A percentile compares a stretch with the other conserved stretches of the same genome.
phyloP scores from a whole-genome alignment of 176 grass and related monocot genomes.

The Rhynchospora breviuscula region DNA sequence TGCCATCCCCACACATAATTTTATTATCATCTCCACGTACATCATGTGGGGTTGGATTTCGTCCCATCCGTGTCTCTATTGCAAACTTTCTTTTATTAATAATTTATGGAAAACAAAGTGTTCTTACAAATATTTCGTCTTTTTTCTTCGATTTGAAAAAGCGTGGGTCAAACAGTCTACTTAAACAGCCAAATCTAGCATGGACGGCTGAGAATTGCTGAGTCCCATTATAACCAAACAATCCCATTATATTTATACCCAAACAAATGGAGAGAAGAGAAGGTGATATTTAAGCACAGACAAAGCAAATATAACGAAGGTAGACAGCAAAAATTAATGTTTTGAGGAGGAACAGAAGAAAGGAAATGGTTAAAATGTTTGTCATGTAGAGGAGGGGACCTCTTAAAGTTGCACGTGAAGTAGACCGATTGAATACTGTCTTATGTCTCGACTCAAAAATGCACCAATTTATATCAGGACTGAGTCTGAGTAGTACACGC shows the following conservation, averaged over 20 bases:
- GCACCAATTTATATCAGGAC: not conserved
- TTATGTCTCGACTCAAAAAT: not conserved
- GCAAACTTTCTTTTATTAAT: no score
- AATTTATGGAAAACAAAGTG: no score
- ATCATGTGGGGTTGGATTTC: not conserved
- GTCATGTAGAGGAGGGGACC: not conserved
- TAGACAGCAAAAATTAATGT: not conserved
- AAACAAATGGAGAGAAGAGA: not conserved
- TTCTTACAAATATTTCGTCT: no score
- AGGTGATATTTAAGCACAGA: not conserved
- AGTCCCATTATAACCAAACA: not conserved
- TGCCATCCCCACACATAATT: not conserved
- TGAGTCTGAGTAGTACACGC: not conserved
- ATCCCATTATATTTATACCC: no score
- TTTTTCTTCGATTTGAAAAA: not conserved
- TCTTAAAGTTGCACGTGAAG: slow-evolving; percentile 19
- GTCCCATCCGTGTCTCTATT: not conserved
- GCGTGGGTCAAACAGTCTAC: not conserved
- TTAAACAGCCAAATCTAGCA: not conserved
- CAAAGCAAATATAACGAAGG: not conserved
- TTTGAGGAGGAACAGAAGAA: not conserved
- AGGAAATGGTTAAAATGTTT: slow-evolving; percentile 7
- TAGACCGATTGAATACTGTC: not conserved
- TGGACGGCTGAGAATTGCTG: not conserved
- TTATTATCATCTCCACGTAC: not conserved